phyloP scores from a whole-genome alignment of 2,329 filamentous ascomycete species.

The Pyrenochaeta sp. region DNA sequence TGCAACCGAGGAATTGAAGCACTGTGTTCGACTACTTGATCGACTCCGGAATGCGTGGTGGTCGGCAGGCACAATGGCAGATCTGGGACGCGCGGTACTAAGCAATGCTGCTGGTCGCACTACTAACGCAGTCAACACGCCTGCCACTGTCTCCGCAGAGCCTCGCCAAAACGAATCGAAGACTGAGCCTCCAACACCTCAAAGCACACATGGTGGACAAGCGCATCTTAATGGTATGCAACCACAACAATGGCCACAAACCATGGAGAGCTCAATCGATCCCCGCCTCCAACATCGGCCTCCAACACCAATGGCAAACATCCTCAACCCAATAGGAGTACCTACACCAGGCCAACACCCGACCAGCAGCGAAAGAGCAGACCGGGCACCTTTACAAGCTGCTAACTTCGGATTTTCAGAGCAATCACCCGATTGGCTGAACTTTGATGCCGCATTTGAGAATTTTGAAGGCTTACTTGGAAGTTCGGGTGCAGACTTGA shows the following conservation, averaged over 20 bases:
- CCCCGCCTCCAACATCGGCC: slow-evolving; percentile 39
- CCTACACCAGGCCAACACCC: slow-evolving; percentile 46
- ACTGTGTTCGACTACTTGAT: slow-evolving; percentile 54
- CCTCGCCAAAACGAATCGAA: slow-evolving; percentile 26
- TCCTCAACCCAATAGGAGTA: slow-evolving; percentile 38
- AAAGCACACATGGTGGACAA: slow-evolving; percentile 21
- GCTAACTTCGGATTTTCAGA: slow-evolving; percentile 42
- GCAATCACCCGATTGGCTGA: slow-evolving; percentile 48
- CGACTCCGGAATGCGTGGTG: slow-evolving; percentile 54
- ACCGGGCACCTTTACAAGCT: slow-evolving; percentile 33
- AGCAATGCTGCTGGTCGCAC: slow-evolving; percentile 48
- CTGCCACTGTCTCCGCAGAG: slow-evolving; percentile 31
- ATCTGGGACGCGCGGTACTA: slow-evolving; percentile 48
- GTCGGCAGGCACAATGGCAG: slow-evolving; percentile 56
- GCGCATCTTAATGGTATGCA: slow-evolving; percentile 13
- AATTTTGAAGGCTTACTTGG: slow-evolving; percentile 50
- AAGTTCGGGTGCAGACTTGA: slow-evolving; percentile 48
- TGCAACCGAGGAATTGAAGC: slow-evolving; percentile 54
- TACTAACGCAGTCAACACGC: slow-evolving; percentile 45
- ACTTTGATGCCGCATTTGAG: slow-evolving; percentile 50
- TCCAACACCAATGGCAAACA: slow-evolving; percentile 36
- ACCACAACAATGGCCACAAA: slow-evolving; percentile 31
- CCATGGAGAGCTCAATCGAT: slow-evolving; percentile 39
- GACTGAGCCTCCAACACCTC: slow-evolving; percentile 26
- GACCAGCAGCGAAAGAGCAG: slow-evolving; percentile 45